phyloP scores from a whole-genome alignment of 2,329 filamentous ascomycete genomes.

The Fusarium newnesense region DNA sequence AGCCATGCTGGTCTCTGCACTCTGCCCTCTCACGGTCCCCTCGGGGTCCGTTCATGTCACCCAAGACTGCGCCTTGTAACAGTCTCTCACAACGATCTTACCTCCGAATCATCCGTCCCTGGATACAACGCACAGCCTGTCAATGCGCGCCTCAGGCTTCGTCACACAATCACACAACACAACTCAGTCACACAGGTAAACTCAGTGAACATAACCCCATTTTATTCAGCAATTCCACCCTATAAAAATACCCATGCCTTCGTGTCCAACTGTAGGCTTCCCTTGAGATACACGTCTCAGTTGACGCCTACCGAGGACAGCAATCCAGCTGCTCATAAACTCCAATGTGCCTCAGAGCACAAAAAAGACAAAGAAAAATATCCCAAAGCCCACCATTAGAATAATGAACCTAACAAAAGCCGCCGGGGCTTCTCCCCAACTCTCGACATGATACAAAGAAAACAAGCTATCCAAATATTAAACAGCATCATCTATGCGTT shows the following conservation, averaged over 20 bases:
- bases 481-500: constrained; percentile 40
- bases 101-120: constrained; percentile 12
- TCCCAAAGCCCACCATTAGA: constrained; percentile 37
- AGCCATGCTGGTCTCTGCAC: background rate
- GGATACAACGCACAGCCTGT: background rate
- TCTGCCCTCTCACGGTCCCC: background rate
- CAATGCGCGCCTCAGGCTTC: background rate
- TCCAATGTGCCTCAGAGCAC: constrained; percentile 27
- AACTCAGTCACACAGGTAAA: background rate
- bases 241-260: constrained; percentile 32
- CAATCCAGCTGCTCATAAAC: constrained; percentile 40
- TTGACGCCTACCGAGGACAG: constrained; percentile 31
- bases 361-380: constrained; percentile 3
- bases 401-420: constrained; percentile 43
- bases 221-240: constrained; percentile 30
- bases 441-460: constrained; percentile 38
- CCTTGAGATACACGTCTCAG: constrained; percentile 15
- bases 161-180: background rate
- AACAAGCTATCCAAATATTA: constrained; percentile 37
- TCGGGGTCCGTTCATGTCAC: constrained; percentile 3
- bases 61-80: constrained; percentile 18
- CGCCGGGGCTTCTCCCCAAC: constrained; percentile 48
- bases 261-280: constrained; percentile 39
- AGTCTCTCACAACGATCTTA: background rate
- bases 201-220: constrained; percentile 29